Percentiles rank a stretch among this genome's conserved stretches.
These are phyloP conservation scores for Geosmithia putterillii DNA, from an alignment of 2,329 filamentous ascomycete species.

Conservation along the genomic window DNA sequence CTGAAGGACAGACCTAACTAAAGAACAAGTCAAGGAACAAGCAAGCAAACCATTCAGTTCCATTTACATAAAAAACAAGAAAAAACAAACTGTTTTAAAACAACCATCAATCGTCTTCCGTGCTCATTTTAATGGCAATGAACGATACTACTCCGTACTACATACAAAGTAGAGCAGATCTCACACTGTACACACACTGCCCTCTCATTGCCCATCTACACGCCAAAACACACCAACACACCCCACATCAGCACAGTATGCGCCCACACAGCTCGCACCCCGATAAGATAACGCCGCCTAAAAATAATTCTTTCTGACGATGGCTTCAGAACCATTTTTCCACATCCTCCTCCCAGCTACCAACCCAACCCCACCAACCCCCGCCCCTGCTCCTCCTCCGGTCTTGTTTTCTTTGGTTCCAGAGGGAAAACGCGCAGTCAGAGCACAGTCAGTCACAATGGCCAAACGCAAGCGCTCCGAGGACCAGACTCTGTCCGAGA, in stretches of 20 bases:
- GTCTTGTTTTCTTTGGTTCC: too few relatives aligned
- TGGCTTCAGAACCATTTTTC: background rate
- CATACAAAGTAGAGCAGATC: too few relatives aligned
- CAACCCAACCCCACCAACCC: background rate
- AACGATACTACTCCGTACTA: too few relatives aligned
- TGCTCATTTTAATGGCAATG: too few relatives aligned
- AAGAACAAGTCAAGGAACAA: too few relatives aligned
- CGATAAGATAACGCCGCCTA: background rate
- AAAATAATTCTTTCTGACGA: background rate
- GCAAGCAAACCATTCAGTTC: too few relatives aligned
- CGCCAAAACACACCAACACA: background rate
- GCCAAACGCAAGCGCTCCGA: conserved; percentile 43
- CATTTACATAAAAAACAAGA: too few relatives aligned
- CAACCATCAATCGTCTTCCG: too few relatives aligned
- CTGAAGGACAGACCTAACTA: too few relatives aligned
- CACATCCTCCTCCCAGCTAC: background rate
- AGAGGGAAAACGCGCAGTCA: too few relatives aligned
- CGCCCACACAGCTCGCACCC: background rate
- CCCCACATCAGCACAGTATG: background rate
- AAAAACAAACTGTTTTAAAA: too few relatives aligned
- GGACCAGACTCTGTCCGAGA: conserved; percentile 31
- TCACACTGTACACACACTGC: background rate
- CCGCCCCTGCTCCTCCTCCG: background rate
- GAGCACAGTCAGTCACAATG: conserved; percentile 25
- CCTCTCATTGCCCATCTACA: background rate